These are phyloP conservation scores for Notholithocarpus densiflorus DNA, from an alignment of 306 rosid species.

Conservation along the genomic window DNA sequence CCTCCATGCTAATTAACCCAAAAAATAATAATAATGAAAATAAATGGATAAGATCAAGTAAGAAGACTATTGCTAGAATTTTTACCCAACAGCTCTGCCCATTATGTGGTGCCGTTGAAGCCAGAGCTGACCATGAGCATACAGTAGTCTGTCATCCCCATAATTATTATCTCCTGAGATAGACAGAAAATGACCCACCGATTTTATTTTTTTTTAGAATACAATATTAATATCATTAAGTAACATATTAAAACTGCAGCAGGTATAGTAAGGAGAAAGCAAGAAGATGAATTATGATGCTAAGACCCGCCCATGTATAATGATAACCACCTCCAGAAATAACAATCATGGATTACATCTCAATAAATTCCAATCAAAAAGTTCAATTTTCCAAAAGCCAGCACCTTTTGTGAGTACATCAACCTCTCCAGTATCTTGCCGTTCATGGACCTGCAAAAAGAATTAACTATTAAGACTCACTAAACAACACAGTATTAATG, in stretches of 20 bases:
- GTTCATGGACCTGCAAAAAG: slow-evolving; percentile 76
- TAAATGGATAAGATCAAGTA: slow-evolving; percentile 2
- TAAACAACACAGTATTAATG: background rate
- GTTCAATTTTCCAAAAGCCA: slow-evolving; percentile 3
- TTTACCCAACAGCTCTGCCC: slow-evolving; percentile 96
- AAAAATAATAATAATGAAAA: background rate
- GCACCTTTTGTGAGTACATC: slow-evolving; percentile 92
- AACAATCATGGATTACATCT: background rate
- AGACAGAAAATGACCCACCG: background rate
- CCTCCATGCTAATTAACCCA: background rate
- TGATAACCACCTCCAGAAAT: background rate
- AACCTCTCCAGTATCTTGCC: slow-evolving; percentile 72
- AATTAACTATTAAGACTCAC: slow-evolving; percentile 20
- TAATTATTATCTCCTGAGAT: slow-evolving; percentile 83
- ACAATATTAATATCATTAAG: background rate
- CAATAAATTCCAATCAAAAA: background rate
- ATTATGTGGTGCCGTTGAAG: slow-evolving; percentile 85
- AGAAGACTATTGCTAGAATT: background rate
- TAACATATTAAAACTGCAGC: background rate
- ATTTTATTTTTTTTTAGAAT: background rate
- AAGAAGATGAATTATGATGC: background rate
- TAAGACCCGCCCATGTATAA: background rate
- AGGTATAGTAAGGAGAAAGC: background rate
- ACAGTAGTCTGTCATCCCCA: slow-evolving; percentile 86
- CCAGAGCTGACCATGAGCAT: slow-evolving; percentile 95